Percentiles rank a stretch among this genome's conserved stretches.
phyloP scores from a whole-genome alignment of 768 basidiomycete genomes.

The Lactarius quietus region DNA sequence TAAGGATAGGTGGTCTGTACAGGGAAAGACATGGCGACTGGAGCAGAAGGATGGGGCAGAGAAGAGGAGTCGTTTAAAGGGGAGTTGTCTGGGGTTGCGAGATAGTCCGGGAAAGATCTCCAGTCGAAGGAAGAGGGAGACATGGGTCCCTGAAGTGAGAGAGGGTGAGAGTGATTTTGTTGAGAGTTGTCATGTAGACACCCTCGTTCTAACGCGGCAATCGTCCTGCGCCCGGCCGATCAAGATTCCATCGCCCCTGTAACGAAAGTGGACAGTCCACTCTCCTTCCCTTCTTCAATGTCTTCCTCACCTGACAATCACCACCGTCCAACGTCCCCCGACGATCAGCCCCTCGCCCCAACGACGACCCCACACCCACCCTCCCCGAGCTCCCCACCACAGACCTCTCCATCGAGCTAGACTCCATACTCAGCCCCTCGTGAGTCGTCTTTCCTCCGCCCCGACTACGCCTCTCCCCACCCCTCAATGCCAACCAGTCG shows the following conservation, averaged over 20 bases:
- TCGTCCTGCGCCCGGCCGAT: not conserved
- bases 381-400: conserved; percentile 11
- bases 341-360: not conserved
- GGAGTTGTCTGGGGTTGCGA: conserved; percentile 10
- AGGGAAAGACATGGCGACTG: conserved; percentile 24
- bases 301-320: not conserved
- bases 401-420: conserved; percentile 19
- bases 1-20: conserved; percentile 21
- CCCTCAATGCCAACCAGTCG: conserved; percentile 7
- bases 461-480: not conserved
- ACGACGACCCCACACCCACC: not conserved
- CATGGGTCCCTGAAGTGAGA: no score
- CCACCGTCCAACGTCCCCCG: not conserved
- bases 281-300: not conserved
- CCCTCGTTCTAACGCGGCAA: not conserved
- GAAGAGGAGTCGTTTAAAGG: conserved; percentile 5
- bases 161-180: not conserved
- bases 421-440: conserved; percentile 21
- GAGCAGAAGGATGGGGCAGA: not conserved
- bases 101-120: conserved; percentile 21
- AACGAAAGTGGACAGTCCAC: not conserved
- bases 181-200: conserved; percentile 13
- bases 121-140: conserved; percentile 21
- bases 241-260: not conserved
- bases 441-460: conserved; percentile 7